Conservation (phyloP, 257 asterid genomes). For the Forsythia viridissima region DNA sequence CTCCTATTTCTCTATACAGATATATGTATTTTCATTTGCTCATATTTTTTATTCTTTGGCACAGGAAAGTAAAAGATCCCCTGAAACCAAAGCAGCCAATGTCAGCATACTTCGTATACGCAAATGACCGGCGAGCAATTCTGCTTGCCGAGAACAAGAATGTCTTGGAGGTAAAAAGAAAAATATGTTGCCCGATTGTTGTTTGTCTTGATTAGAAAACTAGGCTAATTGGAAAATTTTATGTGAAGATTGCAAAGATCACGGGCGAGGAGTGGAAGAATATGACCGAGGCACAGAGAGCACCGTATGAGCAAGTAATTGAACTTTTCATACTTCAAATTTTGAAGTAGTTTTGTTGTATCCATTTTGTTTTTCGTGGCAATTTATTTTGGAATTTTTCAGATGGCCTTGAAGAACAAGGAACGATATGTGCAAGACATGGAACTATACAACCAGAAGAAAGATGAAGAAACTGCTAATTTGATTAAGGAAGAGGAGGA, state of each 20-base stretch:
- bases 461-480: conserved; percentile 65
- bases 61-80: conserved; percentile 90
- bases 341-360: background rate
- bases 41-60: background rate
- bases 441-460: conserved; percentile 72
- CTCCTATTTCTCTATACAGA: background rate
- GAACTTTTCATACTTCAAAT: background rate
- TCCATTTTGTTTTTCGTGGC: background rate
- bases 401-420: conserved; percentile 68
- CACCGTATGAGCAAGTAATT: conserved; percentile 66
- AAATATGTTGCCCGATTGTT: background rate
- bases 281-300: conserved; percentile 66
- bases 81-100: conserved; percentile 86
- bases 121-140: conserved; percentile 66
- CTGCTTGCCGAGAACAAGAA: conserved; percentile 61
- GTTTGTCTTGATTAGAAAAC: background rate
- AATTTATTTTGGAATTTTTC: background rate
- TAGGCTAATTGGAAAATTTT: background rate
- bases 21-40: background rate
- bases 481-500: conserved; percentile 69
- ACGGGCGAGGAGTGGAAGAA: conserved; percentile 91
- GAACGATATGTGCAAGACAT: conserved; percentile 70
- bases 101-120: conserved; percentile 73
- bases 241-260: conserved; percentile 59
- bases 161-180: conserved; percentile 56